These are phyloP conservation scores for Wickerhamiella pararugosa DNA, from an alignment of 1,139 yeast genomes.

Conservation along the genomic window DNA sequence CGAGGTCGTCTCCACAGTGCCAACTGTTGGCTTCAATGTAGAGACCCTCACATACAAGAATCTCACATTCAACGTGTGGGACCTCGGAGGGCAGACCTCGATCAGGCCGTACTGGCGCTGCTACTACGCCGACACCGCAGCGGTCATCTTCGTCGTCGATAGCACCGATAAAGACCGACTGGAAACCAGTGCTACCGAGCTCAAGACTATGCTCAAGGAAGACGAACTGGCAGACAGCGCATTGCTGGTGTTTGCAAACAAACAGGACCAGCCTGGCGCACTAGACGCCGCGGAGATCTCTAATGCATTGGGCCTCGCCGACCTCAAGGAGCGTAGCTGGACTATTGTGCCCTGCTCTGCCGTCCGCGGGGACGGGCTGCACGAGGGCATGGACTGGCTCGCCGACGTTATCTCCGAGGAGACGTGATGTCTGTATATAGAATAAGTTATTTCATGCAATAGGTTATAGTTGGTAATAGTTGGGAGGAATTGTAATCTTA, in stretches of 20 bases:
- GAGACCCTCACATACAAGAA: constrained; percentile 86
- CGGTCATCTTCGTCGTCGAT: constrained; percentile 91
- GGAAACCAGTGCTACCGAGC: constrained; percentile 72
- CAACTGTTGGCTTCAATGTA: constrained; percentile 93
- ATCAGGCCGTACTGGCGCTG: constrained; percentile 98
- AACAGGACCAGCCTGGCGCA: constrained; percentile 95
- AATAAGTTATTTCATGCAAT: too few relatives aligned
- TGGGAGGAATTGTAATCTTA: too few relatives aligned
- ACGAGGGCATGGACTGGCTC: constrained; percentile 94
- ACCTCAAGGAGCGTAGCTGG: constrained; percentile 93
- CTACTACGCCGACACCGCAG: constrained; percentile 90
- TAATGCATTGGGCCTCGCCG: constrained; percentile 70
- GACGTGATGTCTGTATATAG: not conserved
- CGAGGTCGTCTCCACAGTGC: constrained; percentile 87
- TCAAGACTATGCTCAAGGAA: constrained; percentile 82
- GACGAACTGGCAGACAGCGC: constrained; percentile 88
- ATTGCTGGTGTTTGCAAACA: constrained; percentile 85
- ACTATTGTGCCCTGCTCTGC: constrained; percentile 96
- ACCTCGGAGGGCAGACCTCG: constrained; percentile 93
- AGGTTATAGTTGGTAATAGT: too few relatives aligned
- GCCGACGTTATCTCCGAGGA: constrained; percentile 91
- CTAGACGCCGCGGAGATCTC: constrained; percentile 90
- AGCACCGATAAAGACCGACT: constrained; percentile 92
- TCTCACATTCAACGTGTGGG: constrained; percentile 78
- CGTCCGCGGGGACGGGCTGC: constrained; percentile 85